Evolutionary conservation across 495 filamentous ascomycete genomes (phyloP).

Genomic region (Niebla homalea): DNA sequence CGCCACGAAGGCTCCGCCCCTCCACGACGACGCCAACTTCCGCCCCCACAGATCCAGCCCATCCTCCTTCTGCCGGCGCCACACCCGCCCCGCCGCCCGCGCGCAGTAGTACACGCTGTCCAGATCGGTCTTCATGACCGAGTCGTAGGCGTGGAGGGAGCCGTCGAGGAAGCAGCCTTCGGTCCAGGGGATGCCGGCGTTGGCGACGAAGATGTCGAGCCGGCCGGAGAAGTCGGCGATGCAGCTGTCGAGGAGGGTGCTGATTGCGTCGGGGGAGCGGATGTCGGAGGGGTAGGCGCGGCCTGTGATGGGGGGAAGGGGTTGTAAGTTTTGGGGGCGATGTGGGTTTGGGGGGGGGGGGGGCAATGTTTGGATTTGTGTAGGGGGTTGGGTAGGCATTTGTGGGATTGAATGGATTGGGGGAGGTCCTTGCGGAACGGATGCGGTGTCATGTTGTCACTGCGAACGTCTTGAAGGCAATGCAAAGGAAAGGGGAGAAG

Average conservation of each 20-base stretch:
- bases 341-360: background rate
- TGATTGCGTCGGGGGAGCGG: constrained; percentile 43
- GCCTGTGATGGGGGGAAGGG: constrained; percentile 33
- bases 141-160: constrained; percentile 47
- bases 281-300: constrained; percentile 66
- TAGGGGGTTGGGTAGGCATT: no score
- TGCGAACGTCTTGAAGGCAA: no score
- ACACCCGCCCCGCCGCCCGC: constrained; percentile 59
- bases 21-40: constrained; percentile 40
- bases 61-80: constrained; percentile 49
- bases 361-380: no score
- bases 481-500: no score
- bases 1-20: constrained; percentile 59
- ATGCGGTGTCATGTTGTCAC: no score
- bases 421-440: no score
- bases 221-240: constrained; percentile 60
- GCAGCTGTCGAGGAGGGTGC: constrained; percentile 40
- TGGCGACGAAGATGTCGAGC: constrained; percentile 70
- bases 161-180: constrained; percentile 56
- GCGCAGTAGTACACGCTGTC: constrained; percentile 79
- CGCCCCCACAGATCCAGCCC: constrained; percentile 53
- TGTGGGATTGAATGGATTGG: no score
- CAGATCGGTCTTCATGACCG: constrained; percentile 61
- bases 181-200: constrained; percentile 65
- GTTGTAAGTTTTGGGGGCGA: background rate